Percentiles rank a stretch among this genome's conserved stretches.
Conservation (phyloP, 129 eudicot genomes). For the Chrysanthemum lavandulifolium region DNA sequence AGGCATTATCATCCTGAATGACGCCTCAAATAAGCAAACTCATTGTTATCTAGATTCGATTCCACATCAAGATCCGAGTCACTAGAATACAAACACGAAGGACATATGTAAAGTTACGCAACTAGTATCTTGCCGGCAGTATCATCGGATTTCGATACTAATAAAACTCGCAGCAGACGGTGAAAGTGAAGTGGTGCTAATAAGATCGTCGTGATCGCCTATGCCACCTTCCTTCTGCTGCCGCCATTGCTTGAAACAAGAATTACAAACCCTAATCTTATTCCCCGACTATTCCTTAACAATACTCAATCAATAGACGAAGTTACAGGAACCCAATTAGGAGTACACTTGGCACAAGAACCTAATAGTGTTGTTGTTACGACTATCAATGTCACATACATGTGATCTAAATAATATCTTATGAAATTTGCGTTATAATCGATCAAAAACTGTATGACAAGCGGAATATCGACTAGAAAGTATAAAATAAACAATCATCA, state of each 20-base stretch:
- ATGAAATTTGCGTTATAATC: too few relatives aligned
- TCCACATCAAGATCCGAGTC: slow-evolving; percentile 52
- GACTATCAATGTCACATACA: too few relatives aligned
- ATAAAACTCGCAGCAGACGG: slow-evolving; percentile 61
- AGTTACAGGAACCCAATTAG: slow-evolving; percentile 59
- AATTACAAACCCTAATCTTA: slow-evolving; percentile 78
- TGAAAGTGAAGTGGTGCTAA: slow-evolving; percentile 41
- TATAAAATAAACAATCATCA: too few relatives aligned
- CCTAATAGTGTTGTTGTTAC: too few relatives aligned
- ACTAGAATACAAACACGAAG: slow-evolving; percentile 27
- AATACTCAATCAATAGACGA: slow-evolving; percentile 40
- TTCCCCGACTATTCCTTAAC: slow-evolving; percentile 22
- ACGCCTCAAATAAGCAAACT: slow-evolving; percentile 38
- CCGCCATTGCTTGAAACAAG: slow-evolving; percentile 86
- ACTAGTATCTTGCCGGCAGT: slow-evolving; percentile 75
- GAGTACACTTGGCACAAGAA: slow-evolving; percentile 74
- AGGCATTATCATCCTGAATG: slow-evolving; percentile 45
- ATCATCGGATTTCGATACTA: slow-evolving; percentile 65
- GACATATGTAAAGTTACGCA: slow-evolving; percentile 53
- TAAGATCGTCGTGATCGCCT: slow-evolving; percentile 47
- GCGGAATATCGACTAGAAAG: too few relatives aligned
- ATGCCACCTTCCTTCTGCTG: slow-evolving; percentile 75
- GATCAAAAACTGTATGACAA: too few relatives aligned
- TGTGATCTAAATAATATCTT: too few relatives aligned
- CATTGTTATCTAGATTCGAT: slow-evolving; percentile 36